Conservation (phyloP, 192 early-diverging fungal species). For the Gaertneriomyces semiglobifer region DNA sequence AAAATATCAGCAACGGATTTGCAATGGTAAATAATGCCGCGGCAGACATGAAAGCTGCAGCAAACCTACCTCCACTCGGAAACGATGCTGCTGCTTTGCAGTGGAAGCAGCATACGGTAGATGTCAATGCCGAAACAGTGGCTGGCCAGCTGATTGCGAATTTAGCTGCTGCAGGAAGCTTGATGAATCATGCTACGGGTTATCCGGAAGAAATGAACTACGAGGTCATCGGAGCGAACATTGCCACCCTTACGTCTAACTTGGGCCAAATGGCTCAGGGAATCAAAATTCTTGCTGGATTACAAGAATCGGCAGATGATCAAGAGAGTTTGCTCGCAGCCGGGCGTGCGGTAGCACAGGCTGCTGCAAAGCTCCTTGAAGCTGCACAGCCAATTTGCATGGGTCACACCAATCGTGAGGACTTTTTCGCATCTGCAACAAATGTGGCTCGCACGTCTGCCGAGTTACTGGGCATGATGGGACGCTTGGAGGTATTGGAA, state of each 20-base stretch:
- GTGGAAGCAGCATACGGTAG: slow-evolving; percentile 57
- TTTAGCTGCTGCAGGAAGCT: slow-evolving; percentile 44
- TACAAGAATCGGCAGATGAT: slow-evolving; percentile 30
- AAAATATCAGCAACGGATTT: slow-evolving; percentile 46
- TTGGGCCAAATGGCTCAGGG: slow-evolving; percentile 51
- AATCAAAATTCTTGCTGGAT: slow-evolving; percentile 49
- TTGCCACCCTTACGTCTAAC: slow-evolving; percentile 47
- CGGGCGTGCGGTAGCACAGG: slow-evolving; percentile 33
- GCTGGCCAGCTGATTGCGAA: slow-evolving; percentile 43
- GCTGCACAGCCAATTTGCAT: slow-evolving; percentile 37
- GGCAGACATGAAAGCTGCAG: slow-evolving; percentile 41
- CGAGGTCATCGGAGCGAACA: slow-evolving; percentile 43
- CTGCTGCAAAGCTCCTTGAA: slow-evolving; percentile 37
- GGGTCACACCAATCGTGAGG: slow-evolving; percentile 35
- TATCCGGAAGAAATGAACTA: slow-evolving; percentile 52
- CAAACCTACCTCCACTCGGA: slow-evolving; percentile 45
- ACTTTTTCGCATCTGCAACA: slow-evolving; percentile 32
- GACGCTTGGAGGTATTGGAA: slow-evolving; percentile 44
- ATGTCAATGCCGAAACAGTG: slow-evolving; percentile 51
- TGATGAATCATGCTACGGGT: slow-evolving; percentile 47
- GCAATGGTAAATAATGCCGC: slow-evolving; percentile 42
- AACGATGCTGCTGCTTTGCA: slow-evolving; percentile 46
- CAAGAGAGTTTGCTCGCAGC: slow-evolving; percentile 42
- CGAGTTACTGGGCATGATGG: slow-evolving; percentile 42
- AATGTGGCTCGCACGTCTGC: slow-evolving; percentile 35